phyloP scores from a whole-genome alignment of 257 asterid species.

The Ilex asprella region DNA sequence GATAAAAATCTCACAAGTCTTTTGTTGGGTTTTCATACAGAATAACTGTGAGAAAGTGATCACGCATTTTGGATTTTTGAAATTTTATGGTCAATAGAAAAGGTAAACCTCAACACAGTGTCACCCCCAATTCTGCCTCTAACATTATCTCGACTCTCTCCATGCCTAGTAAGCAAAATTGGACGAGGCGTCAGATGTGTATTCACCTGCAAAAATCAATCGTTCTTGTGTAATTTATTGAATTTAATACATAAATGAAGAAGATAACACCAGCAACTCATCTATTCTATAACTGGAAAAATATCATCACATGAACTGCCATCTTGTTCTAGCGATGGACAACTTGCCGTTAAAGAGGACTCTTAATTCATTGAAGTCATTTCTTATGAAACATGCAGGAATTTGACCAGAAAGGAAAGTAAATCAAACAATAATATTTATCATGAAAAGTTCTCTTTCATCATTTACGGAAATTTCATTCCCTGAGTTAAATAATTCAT shows the following conservation, averaged over 20 bases:
- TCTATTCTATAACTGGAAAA: background rate
- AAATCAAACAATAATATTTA: no score
- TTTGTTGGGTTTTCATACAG: no score
- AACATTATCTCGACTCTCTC: conserved; percentile 92
- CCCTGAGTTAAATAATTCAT: no score
- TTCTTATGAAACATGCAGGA: no score
- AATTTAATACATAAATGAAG: conserved; percentile 3
- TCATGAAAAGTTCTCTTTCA: no score
- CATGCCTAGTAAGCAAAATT: conserved; percentile 95
- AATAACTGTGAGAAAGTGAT: background rate
- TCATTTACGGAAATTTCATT: no score
- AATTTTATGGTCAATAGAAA: background rate
- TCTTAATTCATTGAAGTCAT: no score
- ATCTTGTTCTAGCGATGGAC: background rate
- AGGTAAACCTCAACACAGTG: conserved; percentile 67
- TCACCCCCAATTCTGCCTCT: conserved; percentile 99
- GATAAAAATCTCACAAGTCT: background rate
- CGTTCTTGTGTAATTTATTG: background rate
- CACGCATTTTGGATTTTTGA: background rate
- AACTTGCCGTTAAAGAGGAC: background rate
- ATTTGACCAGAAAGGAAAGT: no score
- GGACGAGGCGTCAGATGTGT: conserved; percentile 99
- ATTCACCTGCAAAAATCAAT: conserved; percentile 58
- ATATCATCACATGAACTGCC: background rate
- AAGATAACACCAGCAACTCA: background rate